Evolutionary conservation across 139 green algal species (phyloP), one percentile per base, ranked within the genome.

Genomic region (Bryopsis sp.): DNA sequence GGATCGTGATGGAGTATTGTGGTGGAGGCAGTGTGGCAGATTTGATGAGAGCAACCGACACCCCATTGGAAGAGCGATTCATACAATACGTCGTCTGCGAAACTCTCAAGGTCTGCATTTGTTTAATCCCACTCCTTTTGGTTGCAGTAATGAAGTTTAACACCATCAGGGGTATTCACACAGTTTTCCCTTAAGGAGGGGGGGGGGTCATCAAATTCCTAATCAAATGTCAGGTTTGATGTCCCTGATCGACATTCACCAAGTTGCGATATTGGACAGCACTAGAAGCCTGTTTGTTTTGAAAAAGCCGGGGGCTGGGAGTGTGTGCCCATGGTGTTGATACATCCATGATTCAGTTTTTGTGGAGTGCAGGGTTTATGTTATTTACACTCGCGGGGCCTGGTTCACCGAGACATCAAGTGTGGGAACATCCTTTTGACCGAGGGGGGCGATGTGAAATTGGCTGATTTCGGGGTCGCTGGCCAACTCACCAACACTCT

Each of bases 1-100:
- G 91, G 91, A 98, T 98, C 46, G 84, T 89, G 58, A 98, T 98
- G 93, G 93, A 98, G 83, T 95, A 96, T 79, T 98, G 93, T 76
- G 92, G 84, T 0, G 93, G 93, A 19, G 93, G 93, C 58, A 92
- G 81, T 54, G 85, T 97, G 19, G 78, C 68, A 6, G 93, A 98
- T 73, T 76, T 98, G 8, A 85, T 98, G 68, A 72, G 81, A 65
- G 79, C 76, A 2, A 60, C 47, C 11, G 76, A 77, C 28, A 47
- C 46, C 5, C 67, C 75, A 1, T 69, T 96, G 68, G 65, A 79
- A 1, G 86, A 96, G 79, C 74, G 84, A n/a, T 65, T 86, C 24
- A 93, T 96, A 31, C 74, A 84, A 33, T 90, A 91, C 79, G 86
- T 98, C 5, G 95, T 84, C 73, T 33, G 48, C 2, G 89, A 98